Conservation (phyloP, 202 grass and related monocot genomes). For the Setaria viridis region DNA sequence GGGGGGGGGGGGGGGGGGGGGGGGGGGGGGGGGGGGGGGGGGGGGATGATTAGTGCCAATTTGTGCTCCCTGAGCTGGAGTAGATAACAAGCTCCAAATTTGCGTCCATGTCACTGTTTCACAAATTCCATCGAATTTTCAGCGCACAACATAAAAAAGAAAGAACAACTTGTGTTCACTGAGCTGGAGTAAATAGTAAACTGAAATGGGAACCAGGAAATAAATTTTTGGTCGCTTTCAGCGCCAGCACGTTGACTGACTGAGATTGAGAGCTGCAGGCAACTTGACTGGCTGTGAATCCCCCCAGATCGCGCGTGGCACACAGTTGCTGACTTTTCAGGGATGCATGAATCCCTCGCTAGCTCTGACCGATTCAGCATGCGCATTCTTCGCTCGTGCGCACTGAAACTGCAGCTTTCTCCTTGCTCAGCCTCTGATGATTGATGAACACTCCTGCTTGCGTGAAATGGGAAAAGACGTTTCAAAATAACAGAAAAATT, state of each 20-base stretch:
- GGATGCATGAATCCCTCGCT: neutral
- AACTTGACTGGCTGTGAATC: conserved; percentile 26
- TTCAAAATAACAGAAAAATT: neutral
- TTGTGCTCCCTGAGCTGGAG: no score
- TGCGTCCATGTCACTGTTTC: neutral
- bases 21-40: no score
- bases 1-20: no score
- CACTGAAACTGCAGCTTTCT: neutral
- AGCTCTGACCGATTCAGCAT: neutral
- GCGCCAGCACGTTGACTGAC: neutral
- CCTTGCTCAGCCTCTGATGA: neutral
- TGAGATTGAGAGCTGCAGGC: neutral
- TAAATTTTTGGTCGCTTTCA: neutral
- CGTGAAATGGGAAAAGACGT: neutral
- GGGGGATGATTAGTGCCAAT: no score
- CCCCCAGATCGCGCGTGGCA: neutral
- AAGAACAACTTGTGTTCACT: neutral
- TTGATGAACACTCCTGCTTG: neutral
- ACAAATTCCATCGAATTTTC: neutral
- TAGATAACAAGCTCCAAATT: no score
- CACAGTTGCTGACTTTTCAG: conserved; percentile 33
- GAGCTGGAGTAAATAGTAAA: neutral
- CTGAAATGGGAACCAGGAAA: neutral
- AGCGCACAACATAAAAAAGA: no score
- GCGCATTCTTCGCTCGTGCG: conserved; percentile 19